Evolutionary conservation across 73 alveolate species (phyloP).

Genomic region (Paramecium biaurelia): DNA sequence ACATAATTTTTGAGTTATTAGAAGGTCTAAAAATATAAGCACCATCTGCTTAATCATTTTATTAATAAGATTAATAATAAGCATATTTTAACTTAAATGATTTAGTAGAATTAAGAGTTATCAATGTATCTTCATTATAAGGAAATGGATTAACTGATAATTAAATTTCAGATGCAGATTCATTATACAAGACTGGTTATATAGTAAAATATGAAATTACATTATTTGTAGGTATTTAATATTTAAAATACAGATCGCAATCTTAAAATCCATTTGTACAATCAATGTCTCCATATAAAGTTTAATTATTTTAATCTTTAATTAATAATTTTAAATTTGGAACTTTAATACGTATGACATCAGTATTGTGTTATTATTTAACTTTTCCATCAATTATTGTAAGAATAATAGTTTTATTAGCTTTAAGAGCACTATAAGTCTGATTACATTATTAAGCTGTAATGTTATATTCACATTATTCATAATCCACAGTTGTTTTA

Average conservation of each 20-base stretch:
- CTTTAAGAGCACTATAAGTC: not conserved
- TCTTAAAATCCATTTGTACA: slow-evolving; percentile 17
- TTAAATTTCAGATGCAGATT: not conserved
- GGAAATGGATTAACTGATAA: not conserved
- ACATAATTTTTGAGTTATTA: not conserved
- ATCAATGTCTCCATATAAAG: not conserved
- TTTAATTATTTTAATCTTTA: not conserved
- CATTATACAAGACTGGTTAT: not conserved
- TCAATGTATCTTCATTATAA: slow-evolving; percentile 16
- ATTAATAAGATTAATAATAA: not conserved
- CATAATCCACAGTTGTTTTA: not conserved
- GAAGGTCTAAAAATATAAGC: slow-evolving; percentile 30
- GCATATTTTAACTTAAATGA: slow-evolving; percentile 19
- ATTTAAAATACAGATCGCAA: slow-evolving; percentile 26
- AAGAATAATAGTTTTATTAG: not conserved
- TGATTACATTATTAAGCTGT: slow-evolving; percentile 31
- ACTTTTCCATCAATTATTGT: slow-evolving; percentile 22
- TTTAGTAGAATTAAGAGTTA: not conserved
- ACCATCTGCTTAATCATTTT: slow-evolving; percentile 29
- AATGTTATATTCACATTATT: slow-evolving; percentile 45
- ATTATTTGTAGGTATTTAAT: not conserved
- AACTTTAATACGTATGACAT: not conserved
- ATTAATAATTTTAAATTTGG: slow-evolving; percentile 1
- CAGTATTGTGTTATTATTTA: not conserved
- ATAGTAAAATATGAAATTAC: not conserved